Percentiles rank a stretch among this genome's conserved stretches.
Evolutionary conservation across 352 stramenopile species (phyloP).

Genomic region (Globisporangium paddicum): DNA sequence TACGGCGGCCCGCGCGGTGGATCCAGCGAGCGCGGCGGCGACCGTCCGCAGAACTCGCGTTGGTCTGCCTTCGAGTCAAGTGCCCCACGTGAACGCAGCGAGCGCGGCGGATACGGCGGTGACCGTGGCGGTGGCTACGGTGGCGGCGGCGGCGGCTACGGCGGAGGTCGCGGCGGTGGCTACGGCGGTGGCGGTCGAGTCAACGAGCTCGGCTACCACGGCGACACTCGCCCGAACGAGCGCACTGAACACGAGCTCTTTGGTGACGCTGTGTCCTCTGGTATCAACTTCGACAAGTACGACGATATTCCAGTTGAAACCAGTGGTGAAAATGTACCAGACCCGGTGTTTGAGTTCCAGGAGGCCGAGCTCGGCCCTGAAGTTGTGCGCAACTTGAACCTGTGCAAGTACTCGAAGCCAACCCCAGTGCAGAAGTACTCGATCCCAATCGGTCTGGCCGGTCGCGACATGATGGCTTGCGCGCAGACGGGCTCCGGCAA

Average conservation of each 20-base stretch:
- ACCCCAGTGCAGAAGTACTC: constrained; percentile 99
- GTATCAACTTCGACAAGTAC: constrained; percentile 99
- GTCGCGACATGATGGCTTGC: constrained; percentile 99
- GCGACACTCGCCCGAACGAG: constrained; percentile 88
- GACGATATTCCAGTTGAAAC: constrained; percentile 98
- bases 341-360: constrained; percentile 90
- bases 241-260: constrained; percentile 93
- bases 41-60: constrained; percentile 40
- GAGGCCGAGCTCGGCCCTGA: constrained; percentile 89
- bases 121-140: constrained; percentile 25
- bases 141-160: constrained; percentile 18
- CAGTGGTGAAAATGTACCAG: constrained; percentile 90
- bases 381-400: constrained; percentile 89
- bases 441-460: constrained; percentile 93
- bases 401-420: constrained; percentile 95
- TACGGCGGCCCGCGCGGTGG: constrained; percentile 23
- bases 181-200: constrained; percentile 51
- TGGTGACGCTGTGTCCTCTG: constrained; percentile 89
- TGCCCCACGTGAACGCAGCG: constrained; percentile 15
- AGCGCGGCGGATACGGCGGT: constrained; percentile 24
- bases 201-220: constrained; percentile 98
- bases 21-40: constrained; percentile 26
- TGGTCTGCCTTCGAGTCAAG: constrained; percentile 50
- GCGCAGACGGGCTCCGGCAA: constrained; percentile 98
- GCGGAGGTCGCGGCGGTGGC: constrained; percentile 33